A percentile compares a stretch with the other conserved stretches of the same genome.
phyloP scores from a whole-genome alignment of 169 alveolate genomes.

The Cryptosporidium muris region DNA sequence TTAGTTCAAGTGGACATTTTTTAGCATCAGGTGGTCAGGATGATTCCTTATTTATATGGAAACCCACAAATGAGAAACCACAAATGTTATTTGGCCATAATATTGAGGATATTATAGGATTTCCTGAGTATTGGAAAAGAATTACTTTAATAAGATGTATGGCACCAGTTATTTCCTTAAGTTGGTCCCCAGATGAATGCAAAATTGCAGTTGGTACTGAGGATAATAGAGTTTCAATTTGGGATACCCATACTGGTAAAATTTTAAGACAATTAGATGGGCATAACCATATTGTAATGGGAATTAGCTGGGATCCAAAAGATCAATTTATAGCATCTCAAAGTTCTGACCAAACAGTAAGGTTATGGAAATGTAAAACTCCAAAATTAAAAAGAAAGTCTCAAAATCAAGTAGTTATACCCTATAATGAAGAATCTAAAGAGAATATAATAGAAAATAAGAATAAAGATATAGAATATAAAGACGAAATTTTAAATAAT shows the following conservation, averaged over 20 bases:
- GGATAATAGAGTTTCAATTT: conserved; percentile 61
- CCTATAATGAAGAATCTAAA: not conserved
- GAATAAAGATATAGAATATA: not conserved
- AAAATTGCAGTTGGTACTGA: conserved; percentile 64
- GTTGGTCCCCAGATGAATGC: conserved; percentile 67
- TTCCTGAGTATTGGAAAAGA: conserved; percentile 69
- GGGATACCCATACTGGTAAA: conserved; percentile 61
- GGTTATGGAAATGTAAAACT: conserved; percentile 52
- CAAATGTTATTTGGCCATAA: conserved; percentile 60
- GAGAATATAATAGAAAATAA: not conserved
- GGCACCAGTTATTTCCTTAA: conserved; percentile 64
- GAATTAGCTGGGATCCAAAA: conserved; percentile 67
- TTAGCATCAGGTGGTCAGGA: conserved; percentile 90
- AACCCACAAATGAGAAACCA: conserved; percentile 45
- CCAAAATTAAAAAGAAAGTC: conserved; percentile 39
- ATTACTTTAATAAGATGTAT: conserved; percentile 57
- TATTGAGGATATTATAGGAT: conserved; percentile 58
- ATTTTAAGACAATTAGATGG: conserved; percentile 62
- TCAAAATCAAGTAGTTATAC: conserved; percentile 19
- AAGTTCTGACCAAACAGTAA: conserved; percentile 82
- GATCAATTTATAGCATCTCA: conserved; percentile 85
- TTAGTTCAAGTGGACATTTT: conserved; percentile 83
- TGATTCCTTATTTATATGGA: conserved; percentile 73
- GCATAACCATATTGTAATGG: conserved; percentile 63
- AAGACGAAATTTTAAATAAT: not conserved